These are phyloP conservation scores for Pleurotus platypus DNA, from an alignment of 768 basidiomycete species.

Conservation along the genomic window DNA sequence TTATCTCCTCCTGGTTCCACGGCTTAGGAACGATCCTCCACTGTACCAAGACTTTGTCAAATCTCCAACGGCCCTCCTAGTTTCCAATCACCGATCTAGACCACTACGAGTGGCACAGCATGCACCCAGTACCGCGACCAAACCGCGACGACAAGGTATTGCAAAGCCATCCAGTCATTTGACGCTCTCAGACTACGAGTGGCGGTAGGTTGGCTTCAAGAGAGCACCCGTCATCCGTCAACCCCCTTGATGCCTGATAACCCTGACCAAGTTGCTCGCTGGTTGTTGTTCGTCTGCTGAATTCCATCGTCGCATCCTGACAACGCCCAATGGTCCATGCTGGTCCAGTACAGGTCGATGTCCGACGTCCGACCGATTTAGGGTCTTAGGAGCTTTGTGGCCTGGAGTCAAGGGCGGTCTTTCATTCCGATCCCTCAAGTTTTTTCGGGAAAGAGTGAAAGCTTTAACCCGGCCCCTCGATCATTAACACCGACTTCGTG, in stretches of 20 bases:
- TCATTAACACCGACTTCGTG: not conserved
- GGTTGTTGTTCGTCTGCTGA: not conserved
- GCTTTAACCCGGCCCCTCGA: not conserved
- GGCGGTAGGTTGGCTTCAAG: not conserved
- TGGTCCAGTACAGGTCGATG: not conserved
- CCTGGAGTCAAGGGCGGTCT: not conserved
- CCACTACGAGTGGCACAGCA: not conserved
- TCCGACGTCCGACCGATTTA: not conserved
- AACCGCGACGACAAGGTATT: not conserved
- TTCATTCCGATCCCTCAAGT: not conserved
- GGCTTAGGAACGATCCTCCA: not conserved
- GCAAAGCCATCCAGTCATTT: not conserved
- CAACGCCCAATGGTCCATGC: not conserved
- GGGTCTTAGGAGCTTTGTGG: not conserved
- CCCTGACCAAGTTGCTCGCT: not conserved
- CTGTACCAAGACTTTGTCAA: constrained; percentile 1
- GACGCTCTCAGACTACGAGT: not conserved
- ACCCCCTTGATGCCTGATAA: not conserved
- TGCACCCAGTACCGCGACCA: not conserved
- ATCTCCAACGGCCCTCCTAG: not conserved
- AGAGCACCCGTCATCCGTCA: not conserved
- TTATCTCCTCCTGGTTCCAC: constrained; percentile 1
- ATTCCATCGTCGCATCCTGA: not conserved
- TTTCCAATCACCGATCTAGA: not conserved
- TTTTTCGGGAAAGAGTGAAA: too few species aligned